Conservation (phyloP, 257 asterid species). For the Solanum infundibuliforme region DNA sequence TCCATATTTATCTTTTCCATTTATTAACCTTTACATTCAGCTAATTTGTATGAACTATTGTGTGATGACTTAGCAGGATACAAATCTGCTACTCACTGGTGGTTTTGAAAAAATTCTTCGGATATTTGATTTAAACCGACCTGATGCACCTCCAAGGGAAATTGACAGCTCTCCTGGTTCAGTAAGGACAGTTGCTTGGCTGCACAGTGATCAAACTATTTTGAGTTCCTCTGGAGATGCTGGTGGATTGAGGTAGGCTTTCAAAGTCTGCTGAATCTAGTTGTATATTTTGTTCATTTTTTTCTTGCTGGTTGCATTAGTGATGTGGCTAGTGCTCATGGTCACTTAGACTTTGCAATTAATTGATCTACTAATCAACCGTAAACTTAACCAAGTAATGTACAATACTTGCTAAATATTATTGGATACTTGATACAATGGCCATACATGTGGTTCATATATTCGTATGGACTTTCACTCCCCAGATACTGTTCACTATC, state of each 20-base stretch:
- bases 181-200: constrained; percentile 84
- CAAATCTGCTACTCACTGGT: constrained; percentile 67
- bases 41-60: background rate
- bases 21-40: background rate
- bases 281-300: background rate
- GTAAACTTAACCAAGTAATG: background rate
- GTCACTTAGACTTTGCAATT: background rate
- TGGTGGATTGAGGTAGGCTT: constrained; percentile 78
- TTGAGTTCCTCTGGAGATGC: constrained; percentile 81
- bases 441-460: background rate
- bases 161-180: constrained; percentile 80
- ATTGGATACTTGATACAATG: background rate
- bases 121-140: constrained; percentile 66
- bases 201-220: constrained; percentile 83
- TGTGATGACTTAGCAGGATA: constrained; percentile 42
- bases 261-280: background rate
- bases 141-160: constrained; percentile 89
- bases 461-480: background rate
- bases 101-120: constrained; percentile 82
- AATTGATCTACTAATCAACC: background rate
- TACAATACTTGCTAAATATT: background rate
- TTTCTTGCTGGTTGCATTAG: background rate
- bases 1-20: background rate
- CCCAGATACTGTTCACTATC: background rate
- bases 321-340: background rate